Conservation (phyloP, 2,329 filamentous ascomycete genomes). For the Stemphylium vesicarium region DNA sequence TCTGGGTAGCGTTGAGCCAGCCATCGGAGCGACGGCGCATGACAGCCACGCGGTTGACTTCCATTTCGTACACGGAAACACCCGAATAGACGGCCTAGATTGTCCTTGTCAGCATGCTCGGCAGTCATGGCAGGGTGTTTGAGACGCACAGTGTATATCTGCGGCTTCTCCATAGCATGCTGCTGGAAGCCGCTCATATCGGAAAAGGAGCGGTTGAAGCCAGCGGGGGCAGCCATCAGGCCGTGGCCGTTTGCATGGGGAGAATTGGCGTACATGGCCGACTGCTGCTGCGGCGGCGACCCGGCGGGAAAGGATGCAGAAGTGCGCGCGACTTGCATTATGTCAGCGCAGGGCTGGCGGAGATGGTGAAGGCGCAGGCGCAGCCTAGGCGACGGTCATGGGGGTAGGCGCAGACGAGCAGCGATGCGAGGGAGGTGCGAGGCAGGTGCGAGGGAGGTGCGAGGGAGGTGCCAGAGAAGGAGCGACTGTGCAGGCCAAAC, state of each 20-base stretch:
- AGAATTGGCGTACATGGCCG: slow-evolving; percentile 43
- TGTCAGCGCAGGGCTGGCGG: slow-evolving; percentile 26
- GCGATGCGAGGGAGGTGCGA: neutral
- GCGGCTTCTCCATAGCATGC: slow-evolving; percentile 53
- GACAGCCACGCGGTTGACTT: slow-evolving; percentile 88
- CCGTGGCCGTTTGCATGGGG: slow-evolving; percentile 29
- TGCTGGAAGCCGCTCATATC: slow-evolving; percentile 45
- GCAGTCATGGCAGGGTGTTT: slow-evolving; percentile 72
- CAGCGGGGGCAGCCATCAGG: slow-evolving; percentile 44
- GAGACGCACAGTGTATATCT: slow-evolving; percentile 61
- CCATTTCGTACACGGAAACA: slow-evolving; percentile 98
- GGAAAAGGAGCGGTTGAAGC: slow-evolving; percentile 49
- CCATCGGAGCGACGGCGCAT: slow-evolving; percentile 96
- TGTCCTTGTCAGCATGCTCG: slow-evolving; percentile 26
- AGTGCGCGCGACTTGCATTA: slow-evolving; percentile 46
- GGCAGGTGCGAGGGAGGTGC: neutral
- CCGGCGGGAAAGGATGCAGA: slow-evolving; percentile 35
- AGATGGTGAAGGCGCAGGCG: slow-evolving; percentile 16
- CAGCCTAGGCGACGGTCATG: slow-evolving; percentile 27
- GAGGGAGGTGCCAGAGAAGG: neutral
- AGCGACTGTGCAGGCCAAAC: neutral
- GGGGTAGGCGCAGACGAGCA: slow-evolving; percentile 9
- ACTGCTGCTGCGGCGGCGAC: slow-evolving; percentile 42
- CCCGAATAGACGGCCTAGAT: slow-evolving; percentile 84
- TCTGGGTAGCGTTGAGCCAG: slow-evolving; percentile 98